Evolutionary conservation across 2,329 filamentous ascomycete genomes (phyloP), one percentile per base, ranked within the genome.

Genomic region (Colletotrichum tofieldiae): DNA sequence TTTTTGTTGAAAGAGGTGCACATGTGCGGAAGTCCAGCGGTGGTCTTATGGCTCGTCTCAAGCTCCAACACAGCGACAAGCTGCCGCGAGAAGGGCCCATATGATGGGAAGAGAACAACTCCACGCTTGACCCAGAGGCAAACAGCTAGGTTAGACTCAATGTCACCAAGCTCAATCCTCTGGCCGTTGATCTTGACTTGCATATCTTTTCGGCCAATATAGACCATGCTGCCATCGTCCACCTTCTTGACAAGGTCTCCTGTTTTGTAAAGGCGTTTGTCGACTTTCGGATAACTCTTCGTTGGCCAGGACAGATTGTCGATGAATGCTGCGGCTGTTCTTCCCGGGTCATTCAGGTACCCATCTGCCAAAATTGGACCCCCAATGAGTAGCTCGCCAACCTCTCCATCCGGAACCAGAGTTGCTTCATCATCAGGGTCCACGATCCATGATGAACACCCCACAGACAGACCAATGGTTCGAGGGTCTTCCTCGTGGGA

Each of bases 281-380:
- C 18, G 4, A 18, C n/a, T n/a, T 73, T 76, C 5, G 73, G 61
- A 12, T 11, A 5, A 55, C 75, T 77, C 23, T 68, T 59, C 5
- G 5, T 16, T 16, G 26, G 74, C 86, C 85, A 88, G 0, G 67
- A 62, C 0, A 82, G 80, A 39, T 83, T 80, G 35, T 80, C 76
- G 26, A 87, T 80, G 63, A 89, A 90, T 0, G 81, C 79, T 26
- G 81, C 82, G 2, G 78, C 76, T 0, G 87, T 89, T 73, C 86
- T 86, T 20, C 78, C 77, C 0, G 79, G 75, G 23, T 87, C 83
- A 52, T 86, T 83, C 18, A 88, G 78, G 69, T 90, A 90, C 12
- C 85, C 86, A 29, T 82, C 78, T 14, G 83, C 86, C 18, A 90
- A 78, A 5, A 83, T 81, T 3, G 86, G 84, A 0, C 84, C 84